Evolutionary conservation across 139 green algal species (phyloP), one percentile per base, ranked within the genome.

Genomic region (Nannochloris sp.): DNA sequence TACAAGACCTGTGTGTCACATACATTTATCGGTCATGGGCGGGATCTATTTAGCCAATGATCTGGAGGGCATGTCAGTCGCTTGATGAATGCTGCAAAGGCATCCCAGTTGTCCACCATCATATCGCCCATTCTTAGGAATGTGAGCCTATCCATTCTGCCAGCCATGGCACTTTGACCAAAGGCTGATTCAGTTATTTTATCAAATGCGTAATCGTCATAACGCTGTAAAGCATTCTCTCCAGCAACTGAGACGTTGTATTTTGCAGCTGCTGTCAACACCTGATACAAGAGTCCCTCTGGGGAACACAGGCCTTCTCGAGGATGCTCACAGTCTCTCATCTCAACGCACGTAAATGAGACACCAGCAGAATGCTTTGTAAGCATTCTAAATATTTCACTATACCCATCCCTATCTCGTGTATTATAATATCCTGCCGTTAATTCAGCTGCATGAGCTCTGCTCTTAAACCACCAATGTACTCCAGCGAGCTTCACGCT

Each of bases 381-480:
- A 5, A 88, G 64, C 67, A 89, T 73, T 17, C 73, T 56, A 49
- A 86, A 74, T 53, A 95, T 81, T 23, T 73, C 65, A 29, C 65
- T 56, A 73, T 95, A 96, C 17, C 93, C 92, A 69, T 97, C 81
- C 23, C 84, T 79, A 56, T 92, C 76, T 3, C 87, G 73, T 48
- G 89, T 93, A 86, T 97, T 97, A 82, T 98, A 99, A 84, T 97
- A 97, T 1, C 93, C 93, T 3, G 93, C 92, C 0, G 93, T 99
- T 12, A 96, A 78, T 82, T 99, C 93, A 11, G 93, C 93, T 3
- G 93, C 91, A 71, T 98, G 93, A 8, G 85, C 78, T 3, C 80
- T 69, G n/a, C 72, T 86, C 65, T 94, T 94, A 79, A 94, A 97
- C 90, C 93, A 98, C 93, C 93, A 99, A 81, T 99, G 93, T 71